Percentiles rank a stretch among this genome's conserved stretches.
phyloP scores from a whole-genome alignment of 257 asterid species.

The Solanum sitiens region DNA sequence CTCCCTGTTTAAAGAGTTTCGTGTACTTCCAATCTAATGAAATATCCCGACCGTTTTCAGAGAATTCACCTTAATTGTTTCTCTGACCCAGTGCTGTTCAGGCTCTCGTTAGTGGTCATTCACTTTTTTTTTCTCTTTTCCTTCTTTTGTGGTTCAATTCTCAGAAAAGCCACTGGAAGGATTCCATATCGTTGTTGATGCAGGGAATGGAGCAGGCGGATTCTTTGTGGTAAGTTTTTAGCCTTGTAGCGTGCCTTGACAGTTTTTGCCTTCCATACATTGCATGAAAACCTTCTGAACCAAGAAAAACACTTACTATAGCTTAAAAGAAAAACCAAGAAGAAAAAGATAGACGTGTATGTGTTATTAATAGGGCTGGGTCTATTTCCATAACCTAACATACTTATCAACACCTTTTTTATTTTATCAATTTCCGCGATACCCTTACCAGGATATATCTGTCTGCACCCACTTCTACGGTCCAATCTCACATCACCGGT shows the following conservation, averaged over 20 bases:
- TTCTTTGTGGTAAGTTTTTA: constrained; percentile 69
- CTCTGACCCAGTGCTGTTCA: neutral
- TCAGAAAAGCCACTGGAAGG: constrained; percentile 97
- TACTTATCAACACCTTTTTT: neutral
- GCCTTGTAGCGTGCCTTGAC: neutral
- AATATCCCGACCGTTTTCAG: neutral
- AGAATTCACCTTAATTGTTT: neutral
- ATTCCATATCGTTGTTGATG: constrained; percentile 95
- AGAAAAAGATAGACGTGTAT: neutral
- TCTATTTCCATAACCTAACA: neutral
- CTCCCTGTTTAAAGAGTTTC: neutral
- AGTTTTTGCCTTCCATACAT: neutral
- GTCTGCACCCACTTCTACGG: neutral
- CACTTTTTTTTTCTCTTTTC: constrained; percentile 12
- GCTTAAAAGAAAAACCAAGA: neutral
- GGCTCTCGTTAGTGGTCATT: neutral
- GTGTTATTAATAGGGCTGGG: neutral
- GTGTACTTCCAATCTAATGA: neutral
- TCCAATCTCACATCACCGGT: neutral
- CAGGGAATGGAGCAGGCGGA: constrained; percentile 99
- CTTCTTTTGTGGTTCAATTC: constrained; percentile 8
- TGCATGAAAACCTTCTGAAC: neutral
- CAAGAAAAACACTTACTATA: neutral
- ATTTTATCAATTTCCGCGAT: neutral
- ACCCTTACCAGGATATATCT: neutral